Base-by-base conservation (phyloP, 306 rosid species). In the Hippophae gyantsensis region DNA sequence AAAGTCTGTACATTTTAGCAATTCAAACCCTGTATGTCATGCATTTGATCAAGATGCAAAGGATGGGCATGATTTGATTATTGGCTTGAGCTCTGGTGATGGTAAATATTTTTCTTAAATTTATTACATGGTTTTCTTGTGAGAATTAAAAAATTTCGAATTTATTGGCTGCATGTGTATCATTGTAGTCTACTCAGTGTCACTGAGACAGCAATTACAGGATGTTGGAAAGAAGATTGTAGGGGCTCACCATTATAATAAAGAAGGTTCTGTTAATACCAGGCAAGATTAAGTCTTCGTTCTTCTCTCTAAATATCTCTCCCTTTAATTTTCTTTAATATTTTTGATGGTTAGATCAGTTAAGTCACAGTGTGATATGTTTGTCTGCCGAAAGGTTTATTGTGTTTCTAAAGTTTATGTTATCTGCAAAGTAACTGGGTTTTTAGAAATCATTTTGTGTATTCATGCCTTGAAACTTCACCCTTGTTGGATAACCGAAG, bases 131-230 rank as follows among this genome's bases (percentile, higher is more conserved):
- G 9, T 55, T 18, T 57, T 52, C 62, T 43, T 61, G 45, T 69
- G 53, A 52, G 64, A 62, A 46, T 67, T 77, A 46, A 63, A 67
- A 66, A 41, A 49, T 58, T 74, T 49, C 72, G 69, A 73, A 69
- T 70, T 80, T 69, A 60, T 76, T 45, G 64, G 62, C 56, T 65
- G 59, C 49, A 25, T 78, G 56, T 71, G 59, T 67, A 47, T 69
- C 64, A 73, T 78, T 87, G 89, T 74, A 93, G 99, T 88, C 61
- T 88, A 93, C 86, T 84, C 95, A 32, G 94, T 89, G 69, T 93
- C 99, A 69, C 83, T 93, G 84, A 86, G 97, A 76, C 97, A 93
- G 60, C 97, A 93, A 80, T 84, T 93, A 71, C 99, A 93, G 82
- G 99, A 93, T 74, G 94, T 86, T 57, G 97, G 99, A 56, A 93